Conservation (phyloP, 2,329 filamentous ascomycete species). For the Acrodontium crateriforme region DNA sequence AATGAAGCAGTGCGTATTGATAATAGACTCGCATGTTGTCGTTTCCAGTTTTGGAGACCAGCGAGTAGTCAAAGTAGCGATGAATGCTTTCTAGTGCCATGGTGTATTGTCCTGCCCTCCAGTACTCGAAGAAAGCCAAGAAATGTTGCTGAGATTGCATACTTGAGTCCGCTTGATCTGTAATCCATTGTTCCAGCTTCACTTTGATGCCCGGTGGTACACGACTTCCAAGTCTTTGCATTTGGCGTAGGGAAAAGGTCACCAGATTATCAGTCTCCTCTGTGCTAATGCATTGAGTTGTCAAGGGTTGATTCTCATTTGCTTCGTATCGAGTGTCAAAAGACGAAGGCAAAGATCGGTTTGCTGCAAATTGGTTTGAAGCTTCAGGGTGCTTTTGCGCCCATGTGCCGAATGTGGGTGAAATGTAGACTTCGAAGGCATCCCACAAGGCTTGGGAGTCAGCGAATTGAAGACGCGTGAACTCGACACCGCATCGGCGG, state of each 20-base stretch:
- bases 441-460: constrained; percentile 70
- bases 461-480: constrained; percentile 64
- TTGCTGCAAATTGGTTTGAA: constrained; percentile 7
- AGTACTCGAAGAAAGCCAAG: constrained; percentile 65
- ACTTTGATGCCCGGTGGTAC: constrained; percentile 60
- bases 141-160: constrained; percentile 20
- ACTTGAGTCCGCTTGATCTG: constrained; percentile 10
- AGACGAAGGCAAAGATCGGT: background rate
- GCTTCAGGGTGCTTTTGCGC: constrained; percentile 37
- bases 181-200: constrained; percentile 42
- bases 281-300: constrained; percentile 11
- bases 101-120: constrained; percentile 79
- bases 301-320: no score
- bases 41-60: constrained; percentile 13
- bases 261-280: constrained; percentile 38
- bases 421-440: constrained; percentile 65
- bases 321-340: constrained; percentile 1
- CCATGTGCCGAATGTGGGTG: constrained; percentile 54
- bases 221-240: constrained; percentile 70
- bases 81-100: constrained; percentile 84
- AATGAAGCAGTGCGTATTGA: constrained; percentile 85
- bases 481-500: constrained; percentile 64
- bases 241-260: constrained; percentile 75
- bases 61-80: constrained; percentile 88
- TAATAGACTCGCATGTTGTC: constrained; percentile 48